phyloP scores from a whole-genome alignment of 176 grass and related monocot genomes.

The Poa annua region DNA sequence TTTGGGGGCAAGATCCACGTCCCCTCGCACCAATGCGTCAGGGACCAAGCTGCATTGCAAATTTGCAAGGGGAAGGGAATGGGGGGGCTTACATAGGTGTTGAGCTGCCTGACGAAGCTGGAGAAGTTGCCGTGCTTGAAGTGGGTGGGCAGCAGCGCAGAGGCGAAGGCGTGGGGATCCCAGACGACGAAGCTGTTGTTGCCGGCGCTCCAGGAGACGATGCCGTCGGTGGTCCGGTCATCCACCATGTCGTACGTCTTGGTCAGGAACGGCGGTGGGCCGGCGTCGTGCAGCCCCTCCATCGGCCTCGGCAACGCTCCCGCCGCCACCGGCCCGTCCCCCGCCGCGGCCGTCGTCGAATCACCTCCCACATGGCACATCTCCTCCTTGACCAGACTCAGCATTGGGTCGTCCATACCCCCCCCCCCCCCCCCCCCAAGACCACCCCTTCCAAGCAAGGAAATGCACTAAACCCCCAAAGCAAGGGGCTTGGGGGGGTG shows the following conservation, averaged over 20 bases:
- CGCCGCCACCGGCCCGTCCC: constrained; percentile 21
- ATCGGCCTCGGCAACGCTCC: constrained; percentile 55
- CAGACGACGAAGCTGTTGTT: constrained; percentile 94
- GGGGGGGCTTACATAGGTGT: constrained; percentile 75
- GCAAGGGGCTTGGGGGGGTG: not conserved
- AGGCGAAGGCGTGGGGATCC: constrained; percentile 83
- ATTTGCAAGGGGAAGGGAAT: constrained; percentile 28
- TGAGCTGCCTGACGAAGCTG: constrained; percentile 93
- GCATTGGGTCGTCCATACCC: constrained; percentile 60
- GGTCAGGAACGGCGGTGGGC: constrained; percentile 86
- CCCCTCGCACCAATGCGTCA: not conserved
- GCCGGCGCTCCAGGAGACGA: constrained; percentile 71
- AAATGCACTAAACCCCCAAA: not conserved
- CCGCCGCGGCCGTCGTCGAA: not conserved
- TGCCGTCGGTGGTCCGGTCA: constrained; percentile 50
- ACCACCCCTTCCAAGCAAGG: not conserved
- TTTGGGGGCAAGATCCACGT: not conserved
- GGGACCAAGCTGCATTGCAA: constrained; percentile 36
- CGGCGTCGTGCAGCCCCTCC: constrained; percentile 75
- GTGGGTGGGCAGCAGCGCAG: constrained; percentile 57
- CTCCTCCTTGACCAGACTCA: constrained; percentile 72
- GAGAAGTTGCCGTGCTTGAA: constrained; percentile 94
- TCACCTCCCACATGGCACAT: constrained; percentile 40
- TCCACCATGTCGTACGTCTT: constrained; percentile 95
- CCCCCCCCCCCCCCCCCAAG: not conserved